Evolutionary conservation across 345 rosid genomes (phyloP), one percentile per base, ranked within the genome.

Genomic region (Hypericum androsaemum): DNA sequence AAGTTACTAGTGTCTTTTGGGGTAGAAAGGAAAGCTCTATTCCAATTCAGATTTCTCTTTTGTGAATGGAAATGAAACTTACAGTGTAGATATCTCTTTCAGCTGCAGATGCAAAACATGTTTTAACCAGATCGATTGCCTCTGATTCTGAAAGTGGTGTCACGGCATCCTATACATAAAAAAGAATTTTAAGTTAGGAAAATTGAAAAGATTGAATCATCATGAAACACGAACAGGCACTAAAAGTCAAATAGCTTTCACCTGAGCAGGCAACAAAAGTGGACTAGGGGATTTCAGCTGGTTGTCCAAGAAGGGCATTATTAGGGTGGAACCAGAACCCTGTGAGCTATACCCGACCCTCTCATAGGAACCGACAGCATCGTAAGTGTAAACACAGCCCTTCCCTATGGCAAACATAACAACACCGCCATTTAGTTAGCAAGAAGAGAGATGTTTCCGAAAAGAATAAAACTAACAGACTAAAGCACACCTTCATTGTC

Each of bases 311-410:
- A 88, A 88, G 37, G 99, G 99, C 82, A 81, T 88, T 38, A 94
- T 83, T 37, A 88, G 95, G 0, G 80, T 83, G 5, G 95, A 80
- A 50, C 97, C 99, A 54, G 95, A 83, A 61, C 97, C 97, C 66
- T 86, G 99, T 39, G 97, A 73, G 62, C 97, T 82, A 71, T 86
- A 94, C 37, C 97, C 99, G 59, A 88, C 99, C 74, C 77, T 77
- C 80, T 94, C 99, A 59, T 88, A 94, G 22, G 97, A 94, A n/a
- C 97, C 95, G 48, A 94, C 95, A 37, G 97, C 97, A 53, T 94
- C 99, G 48, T 88, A 94, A 5, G 97, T 88, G 72, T 80, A 94
- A 39, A 94, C 99, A 52, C 97, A 86, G 7, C 97, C 99, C 72
- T 83, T 88, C 37, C 96, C 98, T 90, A 62, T 36, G 48, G 57